These are phyloP conservation scores for Arthrinium puccinioides DNA, from an alignment of 2,329 filamentous ascomycete species.

Conservation along the genomic window DNA sequence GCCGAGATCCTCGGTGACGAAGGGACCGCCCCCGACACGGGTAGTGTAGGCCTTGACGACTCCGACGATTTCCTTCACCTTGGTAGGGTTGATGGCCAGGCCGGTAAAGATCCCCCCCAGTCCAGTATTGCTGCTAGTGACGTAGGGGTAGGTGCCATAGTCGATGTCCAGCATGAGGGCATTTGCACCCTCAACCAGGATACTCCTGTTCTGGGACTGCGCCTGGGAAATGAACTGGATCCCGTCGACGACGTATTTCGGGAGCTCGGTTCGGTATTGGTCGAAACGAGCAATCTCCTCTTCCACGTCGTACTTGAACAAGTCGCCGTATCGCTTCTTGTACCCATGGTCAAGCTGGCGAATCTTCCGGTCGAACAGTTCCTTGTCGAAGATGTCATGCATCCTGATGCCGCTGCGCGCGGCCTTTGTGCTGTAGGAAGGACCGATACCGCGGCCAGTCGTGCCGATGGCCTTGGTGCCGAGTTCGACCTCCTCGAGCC, in stretches of 20 bases:
- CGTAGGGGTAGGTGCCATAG: conserved; percentile 52
- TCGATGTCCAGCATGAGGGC: conserved; percentile 56
- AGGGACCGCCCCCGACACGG: conserved; percentile 49
- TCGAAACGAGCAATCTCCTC: conserved; percentile 57
- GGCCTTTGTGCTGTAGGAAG: conserved; percentile 46
- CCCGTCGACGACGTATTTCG: conserved; percentile 58
- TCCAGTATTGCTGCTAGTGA: conserved; percentile 41
- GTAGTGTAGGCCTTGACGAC: conserved; percentile 62
- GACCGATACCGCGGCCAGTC: conserved; percentile 25
- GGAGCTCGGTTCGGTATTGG: conserved; percentile 48
- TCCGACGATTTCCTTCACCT: conserved; percentile 49
- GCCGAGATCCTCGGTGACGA: conserved; percentile 48
- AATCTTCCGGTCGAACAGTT: conserved; percentile 59
- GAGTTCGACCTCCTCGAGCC: conserved; percentile 50
- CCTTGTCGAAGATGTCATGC: conserved; percentile 59
- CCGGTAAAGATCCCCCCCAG: conserved; percentile 54
- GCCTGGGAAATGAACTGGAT: conserved; percentile 55
- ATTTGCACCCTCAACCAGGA: conserved; percentile 52
- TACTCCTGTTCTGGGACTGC: conserved; percentile 45
- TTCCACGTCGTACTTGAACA: conserved; percentile 60
- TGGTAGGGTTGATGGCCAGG: conserved; percentile 45
- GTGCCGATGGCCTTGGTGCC: conserved; percentile 28
- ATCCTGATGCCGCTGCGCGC: conserved; percentile 60
- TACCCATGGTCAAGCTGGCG: conserved; percentile 54
- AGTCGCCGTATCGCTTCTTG: conserved; percentile 47